Percentiles rank a stretch among this genome's conserved stretches.
Evolutionary conservation across 208 protist species (phyloP).

Genomic region (Leishmania arabica): DNA sequence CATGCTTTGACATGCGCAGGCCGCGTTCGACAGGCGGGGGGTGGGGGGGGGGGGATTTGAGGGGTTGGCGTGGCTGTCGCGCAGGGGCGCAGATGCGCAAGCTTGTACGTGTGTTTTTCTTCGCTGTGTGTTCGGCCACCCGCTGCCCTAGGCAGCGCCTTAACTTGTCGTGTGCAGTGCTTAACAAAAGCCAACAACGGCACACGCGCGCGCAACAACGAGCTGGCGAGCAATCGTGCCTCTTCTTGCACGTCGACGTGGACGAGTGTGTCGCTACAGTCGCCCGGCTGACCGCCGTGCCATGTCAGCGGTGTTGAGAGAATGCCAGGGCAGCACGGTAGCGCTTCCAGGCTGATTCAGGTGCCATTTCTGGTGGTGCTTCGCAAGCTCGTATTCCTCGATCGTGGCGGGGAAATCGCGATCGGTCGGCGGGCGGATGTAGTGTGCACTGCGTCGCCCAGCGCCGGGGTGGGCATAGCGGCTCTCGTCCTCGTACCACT

Average conservation of each 20-base stretch:
- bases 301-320: constrained; percentile 76
- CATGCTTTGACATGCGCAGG: not conserved
- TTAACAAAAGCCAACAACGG: not conserved
- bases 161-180: not conserved
- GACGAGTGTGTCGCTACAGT: constrained; percentile 21
- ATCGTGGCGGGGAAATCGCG: constrained; percentile 88
- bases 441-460: constrained; percentile 79
- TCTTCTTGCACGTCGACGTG: not conserved
- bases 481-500: constrained; percentile 90
- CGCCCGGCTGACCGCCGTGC: constrained; percentile 41
- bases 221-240: not conserved
- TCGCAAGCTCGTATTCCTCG: constrained; percentile 89
- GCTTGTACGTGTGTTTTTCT: not conserved
- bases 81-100: not conserved
- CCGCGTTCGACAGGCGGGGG: not conserved
- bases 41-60: not conserved
- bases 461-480: constrained; percentile 88
- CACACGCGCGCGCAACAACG: not conserved
- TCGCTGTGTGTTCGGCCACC: not conserved
- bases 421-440: constrained; percentile 71
- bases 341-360: constrained; percentile 87
- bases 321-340: constrained; percentile 88
- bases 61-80: not conserved
- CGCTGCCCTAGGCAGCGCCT: not conserved
- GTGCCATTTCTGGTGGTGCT: constrained; percentile 94